phyloP scores from a whole-genome alignment of 2,329 filamentous ascomycete genomes.

The Penicillium hordei region DNA sequence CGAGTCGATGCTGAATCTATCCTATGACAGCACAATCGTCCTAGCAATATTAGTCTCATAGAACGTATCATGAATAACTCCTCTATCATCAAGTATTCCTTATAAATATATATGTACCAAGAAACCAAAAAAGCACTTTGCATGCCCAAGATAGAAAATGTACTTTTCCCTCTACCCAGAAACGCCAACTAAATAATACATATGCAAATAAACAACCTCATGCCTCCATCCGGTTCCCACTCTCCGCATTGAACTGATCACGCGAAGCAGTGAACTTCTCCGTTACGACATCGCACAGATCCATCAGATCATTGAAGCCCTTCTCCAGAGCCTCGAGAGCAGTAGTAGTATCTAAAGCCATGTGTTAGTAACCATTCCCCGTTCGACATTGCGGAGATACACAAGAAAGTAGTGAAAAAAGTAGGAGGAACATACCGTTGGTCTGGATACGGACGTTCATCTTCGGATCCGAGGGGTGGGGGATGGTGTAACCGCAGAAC shows the following conservation, averaged over 20 bases:
- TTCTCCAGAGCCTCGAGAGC: slow-evolving; percentile 87
- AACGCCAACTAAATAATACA: slow-evolving; percentile 27
- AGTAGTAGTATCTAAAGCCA: slow-evolving; percentile 66
- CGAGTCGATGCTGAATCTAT: not conserved
- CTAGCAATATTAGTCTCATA: not conserved
- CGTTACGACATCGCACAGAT: slow-evolving; percentile 89
- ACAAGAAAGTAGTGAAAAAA: not conserved
- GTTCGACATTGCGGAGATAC: not conserved
- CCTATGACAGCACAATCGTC: not conserved
- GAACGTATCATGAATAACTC: not conserved
- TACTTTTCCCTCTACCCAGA: slow-evolving; percentile 20
- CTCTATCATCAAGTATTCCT: not conserved
- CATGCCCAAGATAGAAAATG: slow-evolving; percentile 3
- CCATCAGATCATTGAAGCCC: slow-evolving; percentile 82
- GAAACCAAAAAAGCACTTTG: slow-evolving; percentile 2
- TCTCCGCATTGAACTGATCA: slow-evolving; percentile 56
- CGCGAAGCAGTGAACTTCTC: slow-evolving; percentile 77
- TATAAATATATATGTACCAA: not conserved
- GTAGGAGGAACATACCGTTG: slow-evolving; percentile 66
- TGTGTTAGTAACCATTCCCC: not conserved
- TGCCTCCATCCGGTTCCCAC: slow-evolving; percentile 36
- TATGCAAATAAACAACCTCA: slow-evolving; percentile 18
- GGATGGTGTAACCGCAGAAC: slow-evolving; percentile 97
- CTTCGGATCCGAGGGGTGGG: slow-evolving; percentile 90
- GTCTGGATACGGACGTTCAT: slow-evolving; percentile 99